Evolutionary conservation across 2,329 filamentous ascomycete species (phyloP).

Genomic region (Zymoseptoria crescenta): DNA sequence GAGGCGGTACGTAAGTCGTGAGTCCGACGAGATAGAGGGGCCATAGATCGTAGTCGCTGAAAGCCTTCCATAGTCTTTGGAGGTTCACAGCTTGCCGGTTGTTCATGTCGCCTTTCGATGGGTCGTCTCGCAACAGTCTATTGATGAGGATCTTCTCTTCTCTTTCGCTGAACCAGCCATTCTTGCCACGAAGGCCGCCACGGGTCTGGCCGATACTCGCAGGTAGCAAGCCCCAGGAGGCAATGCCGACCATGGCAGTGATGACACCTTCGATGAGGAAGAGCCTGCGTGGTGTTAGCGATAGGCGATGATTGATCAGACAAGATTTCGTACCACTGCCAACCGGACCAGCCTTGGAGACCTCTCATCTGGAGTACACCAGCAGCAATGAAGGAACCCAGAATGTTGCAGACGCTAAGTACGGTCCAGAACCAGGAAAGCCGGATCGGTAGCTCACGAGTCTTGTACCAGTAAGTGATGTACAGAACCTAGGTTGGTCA

Average conservation of each 20-base stretch:
- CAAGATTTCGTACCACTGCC: conserved; percentile 29
- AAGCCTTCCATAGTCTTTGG: conserved; percentile 30
- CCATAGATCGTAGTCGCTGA: conserved; percentile 36
- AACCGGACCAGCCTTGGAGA: conserved; percentile 21
- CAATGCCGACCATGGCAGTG: conserved; percentile 24
- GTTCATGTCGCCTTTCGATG: conserved; percentile 48
- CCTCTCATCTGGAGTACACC: conserved; percentile 40
- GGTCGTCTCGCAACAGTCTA: conserved; percentile 53
- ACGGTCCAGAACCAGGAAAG: conserved; percentile 37
- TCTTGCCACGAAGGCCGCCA: conserved; percentile 58
- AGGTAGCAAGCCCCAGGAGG: conserved; percentile 32
- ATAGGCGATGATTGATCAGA: conserved; percentile 43
- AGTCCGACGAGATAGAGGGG: conserved; percentile 17
- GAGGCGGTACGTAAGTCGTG: conserved; percentile 43
- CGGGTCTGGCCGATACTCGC: conserved; percentile 54
- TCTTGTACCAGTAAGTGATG: conserved; percentile 24
- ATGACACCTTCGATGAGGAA: conserved; percentile 29
- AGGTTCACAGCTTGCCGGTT: conserved; percentile 47
- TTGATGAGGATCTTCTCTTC: conserved; percentile 62
- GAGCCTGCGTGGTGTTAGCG: conserved; percentile 10
- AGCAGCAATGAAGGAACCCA: conserved; percentile 43
- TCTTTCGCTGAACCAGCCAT: conserved; percentile 45
- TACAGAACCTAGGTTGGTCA: conserved; percentile 5
- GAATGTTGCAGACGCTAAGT: conserved; percentile 23
- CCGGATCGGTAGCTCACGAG: conserved; percentile 35